Percentiles rank a stretch among this genome's conserved stretches.
These are phyloP conservation scores for Auriculariales sp. DNA, from an alignment of 768 basidiomycete genomes.

Conservation along the genomic window DNA sequence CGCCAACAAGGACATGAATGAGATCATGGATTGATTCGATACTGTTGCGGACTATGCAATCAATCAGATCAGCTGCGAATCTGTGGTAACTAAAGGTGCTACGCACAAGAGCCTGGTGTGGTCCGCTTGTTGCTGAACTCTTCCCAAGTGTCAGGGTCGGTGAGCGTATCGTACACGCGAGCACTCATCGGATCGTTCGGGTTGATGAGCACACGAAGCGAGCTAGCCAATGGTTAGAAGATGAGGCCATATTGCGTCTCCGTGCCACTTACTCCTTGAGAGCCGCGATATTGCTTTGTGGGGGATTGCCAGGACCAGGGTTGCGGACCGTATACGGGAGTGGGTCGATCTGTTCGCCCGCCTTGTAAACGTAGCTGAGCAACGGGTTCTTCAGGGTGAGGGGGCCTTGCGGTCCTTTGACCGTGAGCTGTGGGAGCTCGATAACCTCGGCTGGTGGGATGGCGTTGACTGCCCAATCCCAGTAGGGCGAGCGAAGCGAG, in stretches of 20 bases:
- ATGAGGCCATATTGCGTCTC: too few species aligned
- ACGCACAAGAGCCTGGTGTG: not conserved
- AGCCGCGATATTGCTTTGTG: not conserved
- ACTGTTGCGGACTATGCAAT: constrained; percentile 8
- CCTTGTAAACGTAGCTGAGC: constrained; percentile 21
- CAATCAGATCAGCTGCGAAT: too few species aligned
- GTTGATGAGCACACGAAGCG: not conserved
- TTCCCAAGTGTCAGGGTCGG: constrained; percentile 23
- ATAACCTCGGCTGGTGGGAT: constrained; percentile 28
- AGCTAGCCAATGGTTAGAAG: too few species aligned
- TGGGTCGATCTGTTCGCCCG: constrained; percentile 6
- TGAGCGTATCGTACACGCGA: constrained; percentile 19
- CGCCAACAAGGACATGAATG: constrained; percentile 26
- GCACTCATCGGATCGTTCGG: constrained; percentile 11
- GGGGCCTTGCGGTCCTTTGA: constrained; percentile 19
- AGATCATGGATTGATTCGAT: constrained; percentile 35
- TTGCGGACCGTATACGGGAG: not conserved
- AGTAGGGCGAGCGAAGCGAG: constrained; percentile 28
- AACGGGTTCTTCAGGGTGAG: constrained; percentile 20
- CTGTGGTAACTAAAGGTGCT: not conserved
- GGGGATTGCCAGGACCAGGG: not conserved
- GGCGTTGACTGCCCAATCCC: constrained; percentile 33
- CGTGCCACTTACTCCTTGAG: too few species aligned
- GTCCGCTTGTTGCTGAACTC: constrained; percentile 27
- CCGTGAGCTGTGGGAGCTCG: constrained; percentile 17